Percentiles rank a stretch among this genome's conserved stretches.
Conservation (phyloP, 2,329 filamentous ascomycete genomes). For the Colletotrichum euphorbiae region DNA sequence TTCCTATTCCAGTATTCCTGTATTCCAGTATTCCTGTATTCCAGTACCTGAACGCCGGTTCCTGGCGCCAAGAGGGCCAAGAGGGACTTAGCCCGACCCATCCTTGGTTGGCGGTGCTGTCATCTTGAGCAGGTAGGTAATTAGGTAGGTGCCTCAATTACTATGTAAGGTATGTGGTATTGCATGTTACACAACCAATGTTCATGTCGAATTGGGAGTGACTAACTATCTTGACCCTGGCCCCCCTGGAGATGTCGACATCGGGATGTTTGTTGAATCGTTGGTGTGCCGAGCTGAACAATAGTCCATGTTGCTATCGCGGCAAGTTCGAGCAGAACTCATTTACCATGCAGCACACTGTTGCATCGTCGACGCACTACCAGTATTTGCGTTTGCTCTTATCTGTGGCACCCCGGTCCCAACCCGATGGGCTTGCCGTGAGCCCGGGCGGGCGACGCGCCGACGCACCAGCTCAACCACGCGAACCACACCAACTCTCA, state of each 20-base stretch:
- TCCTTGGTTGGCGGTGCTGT: conserved; percentile 20
- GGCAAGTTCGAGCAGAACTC: not conserved
- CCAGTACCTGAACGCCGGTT: conserved; percentile 1
- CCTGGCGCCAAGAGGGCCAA: conserved; percentile 17
- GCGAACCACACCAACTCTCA: not conserved
- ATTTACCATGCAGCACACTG: conserved; percentile 19
- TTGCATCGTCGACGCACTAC: conserved; percentile 21
- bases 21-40: not conserved
- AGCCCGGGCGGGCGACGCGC: conserved; percentile 16
- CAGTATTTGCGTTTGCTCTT: conserved; percentile 19
- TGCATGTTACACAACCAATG: not conserved
- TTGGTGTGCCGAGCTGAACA: conserved; percentile 4
- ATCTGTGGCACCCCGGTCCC: conserved; percentile 21
- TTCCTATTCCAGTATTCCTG: not conserved
- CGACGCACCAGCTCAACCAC: conserved; percentile 3
- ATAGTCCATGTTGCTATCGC: conserved; percentile 11
- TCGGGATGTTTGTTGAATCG: not conserved
- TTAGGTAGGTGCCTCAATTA: too few relatives aligned
- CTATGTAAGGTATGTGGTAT: too few relatives aligned
- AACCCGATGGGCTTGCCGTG: conserved; percentile 4
- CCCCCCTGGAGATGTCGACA: conserved; percentile 16
- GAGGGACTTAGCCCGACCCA: not conserved
- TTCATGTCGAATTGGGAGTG: conserved; percentile 4
- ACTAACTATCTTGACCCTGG: conserved; percentile 25
- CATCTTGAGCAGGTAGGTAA: too few relatives aligned